Base-by-base conservation (phyloP, 208 protist genomes). In the Trypanosomatidae sp. region DNA sequence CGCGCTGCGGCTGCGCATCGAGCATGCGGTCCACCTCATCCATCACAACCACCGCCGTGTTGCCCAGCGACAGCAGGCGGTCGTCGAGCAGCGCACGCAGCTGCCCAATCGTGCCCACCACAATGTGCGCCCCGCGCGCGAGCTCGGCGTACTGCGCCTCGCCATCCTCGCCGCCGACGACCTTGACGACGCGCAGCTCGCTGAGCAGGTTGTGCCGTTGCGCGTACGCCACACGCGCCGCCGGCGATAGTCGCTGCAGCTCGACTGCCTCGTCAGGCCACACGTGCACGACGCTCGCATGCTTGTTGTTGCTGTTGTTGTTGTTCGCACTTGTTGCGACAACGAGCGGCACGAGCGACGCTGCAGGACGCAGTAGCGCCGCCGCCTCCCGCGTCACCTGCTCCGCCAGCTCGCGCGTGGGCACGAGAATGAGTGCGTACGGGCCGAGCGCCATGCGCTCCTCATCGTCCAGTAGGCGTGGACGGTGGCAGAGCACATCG, bases 11-110 rank as follows among this genome's bases (percentile, higher is more conserved):
- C 41, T 97, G 83, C 37, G 97, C 77, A 40, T 87, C 79, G 22
- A 98, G 58, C 56, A 99, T 92, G 33, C 88, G 71, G 64, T 99
- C 97, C 0, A 96, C 97, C 56, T 99, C 97, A 64, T 99, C 97
- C 53, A 99, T 58, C 21, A 97, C 90, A 15, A 99, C 68, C 20
- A 70, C 54, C 13, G 49, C 43, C 2, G 70, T 67, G 58, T 81
- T 87, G 32, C 66, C 66, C 1, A 92, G 64, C 0, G 73, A 73
- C 13, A 92, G 63, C 16, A 82, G 30, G 16, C 75, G 64, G 26
- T 82, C 59, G 42, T 69, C 60, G 11, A 92, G 70, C 32, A 92
- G 53, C 3, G 61, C 33, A 1, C 73, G 57, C 19, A 88, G 56
- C 61, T 92, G 83, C 0, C 78, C 78, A 43, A 87, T 56, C n/a